Evolutionary conservation across 2,329 filamentous ascomycete species (phyloP).

Genomic region (Apiospora saccharicola): DNA sequence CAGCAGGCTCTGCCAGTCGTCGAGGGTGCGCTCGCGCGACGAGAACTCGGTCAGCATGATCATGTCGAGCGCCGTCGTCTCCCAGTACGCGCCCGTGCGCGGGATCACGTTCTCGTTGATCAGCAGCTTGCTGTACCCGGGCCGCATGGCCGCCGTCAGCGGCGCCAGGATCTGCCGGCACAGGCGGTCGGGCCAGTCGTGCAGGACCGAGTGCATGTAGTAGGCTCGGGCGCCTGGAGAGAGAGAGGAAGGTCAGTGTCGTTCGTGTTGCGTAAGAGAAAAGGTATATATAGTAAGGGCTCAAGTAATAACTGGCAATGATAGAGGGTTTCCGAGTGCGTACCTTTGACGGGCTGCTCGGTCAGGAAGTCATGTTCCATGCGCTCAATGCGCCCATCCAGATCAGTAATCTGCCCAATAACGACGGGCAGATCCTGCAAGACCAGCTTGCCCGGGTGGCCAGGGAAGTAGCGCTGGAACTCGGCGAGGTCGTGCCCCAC

Average conservation of each 20-base stretch:
- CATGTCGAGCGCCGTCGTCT: constrained; percentile 22
- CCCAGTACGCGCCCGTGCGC: constrained; percentile 8
- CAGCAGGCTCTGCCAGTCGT: constrained; percentile 16
- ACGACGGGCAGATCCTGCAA: constrained; percentile 15
- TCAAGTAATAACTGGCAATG: neutral
- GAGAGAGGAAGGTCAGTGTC: no score
- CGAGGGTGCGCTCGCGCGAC: constrained; percentile 20
- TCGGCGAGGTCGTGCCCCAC: constrained; percentile 29
- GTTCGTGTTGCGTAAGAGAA: no score
- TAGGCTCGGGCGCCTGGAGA: constrained; percentile 41
- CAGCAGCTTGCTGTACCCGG: constrained; percentile 49
- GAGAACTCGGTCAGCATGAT: constrained; percentile 20
- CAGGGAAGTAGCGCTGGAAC: constrained; percentile 23
- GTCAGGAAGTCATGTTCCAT: constrained; percentile 22
- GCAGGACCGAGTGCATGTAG: constrained; percentile 45
- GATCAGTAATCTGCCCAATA: neutral
- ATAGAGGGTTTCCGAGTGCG: neutral
- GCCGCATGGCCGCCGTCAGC: constrained; percentile 64
- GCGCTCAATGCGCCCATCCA: neutral
- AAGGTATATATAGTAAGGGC: neutral
- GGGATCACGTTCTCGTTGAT: constrained; percentile 36
- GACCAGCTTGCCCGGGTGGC: neutral
- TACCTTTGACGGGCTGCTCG: constrained; percentile 12
- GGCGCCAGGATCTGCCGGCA: constrained; percentile 43
- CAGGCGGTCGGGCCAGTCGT: constrained; percentile 48